Evolutionary conservation across 352 stramenopile genomes (phyloP).

Genomic region (Globisporangium orthogonon): DNA sequence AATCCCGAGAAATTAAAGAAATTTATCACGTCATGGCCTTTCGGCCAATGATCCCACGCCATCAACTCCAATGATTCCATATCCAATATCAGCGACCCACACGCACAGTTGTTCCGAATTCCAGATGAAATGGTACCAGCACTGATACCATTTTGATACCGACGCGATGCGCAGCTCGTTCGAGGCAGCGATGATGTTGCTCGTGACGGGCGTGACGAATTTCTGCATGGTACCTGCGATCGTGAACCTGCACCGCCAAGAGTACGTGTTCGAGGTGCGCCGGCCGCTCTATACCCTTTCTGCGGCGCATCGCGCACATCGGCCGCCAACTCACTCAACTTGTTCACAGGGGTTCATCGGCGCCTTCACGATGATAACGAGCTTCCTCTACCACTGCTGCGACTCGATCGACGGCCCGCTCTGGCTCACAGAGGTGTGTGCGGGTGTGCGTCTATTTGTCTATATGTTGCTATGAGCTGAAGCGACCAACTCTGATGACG

Average conservation of each 20-base stretch:
- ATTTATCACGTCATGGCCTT: conserved; percentile 82
- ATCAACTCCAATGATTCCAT: neutral
- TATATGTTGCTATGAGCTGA: too few relatives aligned
- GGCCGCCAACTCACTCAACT: neutral
- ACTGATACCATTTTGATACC: neutral
- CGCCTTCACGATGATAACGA: conserved; percentile 73
- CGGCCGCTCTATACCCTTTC: neutral
- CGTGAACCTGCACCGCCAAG: conserved; percentile 39
- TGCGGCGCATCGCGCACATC: neutral
- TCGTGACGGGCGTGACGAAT: conserved; percentile 70
- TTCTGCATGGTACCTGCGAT: conserved; percentile 75
- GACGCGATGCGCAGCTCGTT: conserved; percentile 49
- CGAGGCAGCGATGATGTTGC: conserved; percentile 64
- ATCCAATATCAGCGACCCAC: neutral
- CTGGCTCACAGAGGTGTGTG: conserved; percentile 58
- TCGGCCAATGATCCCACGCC: conserved; percentile 28
- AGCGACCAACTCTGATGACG: too few relatives aligned
- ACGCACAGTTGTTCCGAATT: neutral
- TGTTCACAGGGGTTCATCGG: conserved; percentile 56
- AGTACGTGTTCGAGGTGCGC: conserved; percentile 69
- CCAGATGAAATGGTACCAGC: neutral
- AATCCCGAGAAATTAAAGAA: conserved; percentile 85
- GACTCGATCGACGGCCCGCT: conserved; percentile 70
- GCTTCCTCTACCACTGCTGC: conserved; percentile 75
- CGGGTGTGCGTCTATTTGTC: too few relatives aligned